Conservation (phyloP, 179 eudicot species). For the Camellia oleifera region DNA sequence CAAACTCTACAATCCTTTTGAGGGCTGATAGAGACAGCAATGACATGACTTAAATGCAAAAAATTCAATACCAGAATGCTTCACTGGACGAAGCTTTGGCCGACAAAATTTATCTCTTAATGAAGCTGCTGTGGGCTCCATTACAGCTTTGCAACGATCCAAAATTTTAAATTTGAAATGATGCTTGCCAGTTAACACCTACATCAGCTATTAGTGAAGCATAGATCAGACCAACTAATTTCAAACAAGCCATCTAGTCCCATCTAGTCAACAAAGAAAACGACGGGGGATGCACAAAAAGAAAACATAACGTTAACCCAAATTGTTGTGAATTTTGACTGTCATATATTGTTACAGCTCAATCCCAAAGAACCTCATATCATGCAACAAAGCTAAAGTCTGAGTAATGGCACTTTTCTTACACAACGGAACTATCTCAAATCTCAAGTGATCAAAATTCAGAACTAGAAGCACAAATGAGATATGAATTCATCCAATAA, state of each 20-base stretch:
- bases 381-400: constrained; percentile 2
- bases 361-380: neutral
- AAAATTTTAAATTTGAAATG: constrained; percentile 8
- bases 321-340: neutral
- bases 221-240: neutral
- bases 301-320: neutral
- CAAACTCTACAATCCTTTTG: neutral
- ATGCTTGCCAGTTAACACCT: neutral
- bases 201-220: neutral
- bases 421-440: neutral
- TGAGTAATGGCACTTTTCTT: neutral
- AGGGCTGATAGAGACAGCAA: neutral
- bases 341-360: constrained; percentile 1
- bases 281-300: neutral
- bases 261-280: neutral
- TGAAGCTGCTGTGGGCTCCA: constrained; percentile 10
- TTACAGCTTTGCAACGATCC: neutral
- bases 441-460: neutral
- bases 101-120: neutral
- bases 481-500: neutral
- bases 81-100: constrained; percentile 1
- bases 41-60: neutral
- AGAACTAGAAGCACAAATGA: constrained; percentile 5
- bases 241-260: neutral
- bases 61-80: neutral